Evolutionary conservation across 345 rosid species (phyloP), one percentile per base, ranked within the genome.

Genomic region (Clausena lansium): DNA sequence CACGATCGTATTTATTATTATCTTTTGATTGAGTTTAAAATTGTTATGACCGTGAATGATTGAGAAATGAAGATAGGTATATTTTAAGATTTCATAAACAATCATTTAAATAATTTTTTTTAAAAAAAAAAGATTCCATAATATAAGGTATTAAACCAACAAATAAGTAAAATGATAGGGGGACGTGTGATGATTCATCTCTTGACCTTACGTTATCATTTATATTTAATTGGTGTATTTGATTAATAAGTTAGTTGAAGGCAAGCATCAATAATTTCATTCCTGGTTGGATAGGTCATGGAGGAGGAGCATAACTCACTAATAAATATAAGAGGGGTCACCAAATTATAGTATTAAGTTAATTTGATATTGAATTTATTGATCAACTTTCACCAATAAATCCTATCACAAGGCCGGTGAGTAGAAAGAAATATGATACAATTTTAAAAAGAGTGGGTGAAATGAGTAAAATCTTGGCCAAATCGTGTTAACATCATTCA

Each of bases 231-330:
- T 2, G 47, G 71, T 63, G 17, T 0, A 1, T 15, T 52, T 52
- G 57, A 52, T 52, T 52, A 17, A 52, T 52, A 52, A 19, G 57
- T 52, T 52, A 5, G 79, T 63, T 75, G 76, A 54, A 71, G 54
- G 71, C 55, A 25, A 6, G 38, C 70, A 70, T 39, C 79, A n/a
- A n/a, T 41, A 38, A 33, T 32, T 13, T 45, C 24, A 32, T 74
- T 35, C 39, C 15, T 58, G 60, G 69, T n/a, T 9, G 10, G 11
- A 32, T 45, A 10, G 63, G 32, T 47, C n/a, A 7, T 38, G 8
- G 14, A 33, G 39, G 55, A 15, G 55, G 9, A 35, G 67, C 47
- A 2, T 5, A 9, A 62, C 74, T 30, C 39, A 41, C 20, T 73
- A 35, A 27, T 62, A 62, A 74, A 27, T 41, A 24, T 33, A 57